phyloP scores from a whole-genome alignment of 441 rosid genomes.

The Capsella rubella region DNA sequence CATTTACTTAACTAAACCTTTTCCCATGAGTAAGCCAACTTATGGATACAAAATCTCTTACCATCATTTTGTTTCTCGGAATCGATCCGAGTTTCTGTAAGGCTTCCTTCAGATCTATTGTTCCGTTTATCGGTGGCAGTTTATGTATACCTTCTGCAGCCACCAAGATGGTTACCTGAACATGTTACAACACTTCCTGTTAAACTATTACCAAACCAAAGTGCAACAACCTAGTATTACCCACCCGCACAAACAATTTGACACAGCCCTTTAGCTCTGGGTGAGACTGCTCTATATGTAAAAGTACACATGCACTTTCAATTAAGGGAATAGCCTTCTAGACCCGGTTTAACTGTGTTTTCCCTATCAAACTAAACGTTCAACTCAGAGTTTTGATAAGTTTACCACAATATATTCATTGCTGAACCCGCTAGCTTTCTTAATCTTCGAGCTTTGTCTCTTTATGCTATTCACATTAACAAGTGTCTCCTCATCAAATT shows the following conservation, averaged over 20 bases:
- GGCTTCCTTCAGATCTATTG: slow-evolving; percentile 81
- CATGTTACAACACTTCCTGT: slow-evolving; percentile 19
- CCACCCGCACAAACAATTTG: not conserved
- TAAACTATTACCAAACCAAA: not conserved
- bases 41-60: slow-evolving; percentile 41
- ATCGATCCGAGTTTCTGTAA: slow-evolving; percentile 81
- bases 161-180: slow-evolving; percentile 82
- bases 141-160: slow-evolving; percentile 92
- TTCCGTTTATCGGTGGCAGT: slow-evolving; percentile 72
- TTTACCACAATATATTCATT: slow-evolving; percentile 92
- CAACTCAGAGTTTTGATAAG: slow-evolving; percentile 14
- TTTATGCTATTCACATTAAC: slow-evolving; percentile 83
- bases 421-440: slow-evolving; percentile 68
- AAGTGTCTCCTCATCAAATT: slow-evolving; percentile 93
- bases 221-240: not conserved
- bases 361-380: slow-evolving; percentile 6
- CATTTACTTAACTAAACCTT: slow-evolving; percentile 5
- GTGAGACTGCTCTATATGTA: not conserved
- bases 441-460: slow-evolving; percentile 64
- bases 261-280: not conserved
- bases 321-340: not conserved
- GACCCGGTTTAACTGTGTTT: not conserved
- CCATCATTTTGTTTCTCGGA: slow-evolving; percentile 71
- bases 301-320: not conserved
- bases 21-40: not conserved